Conservation (phyloP, 1,284 basidiomycete genomes). For the Athelia sp. region DNA sequence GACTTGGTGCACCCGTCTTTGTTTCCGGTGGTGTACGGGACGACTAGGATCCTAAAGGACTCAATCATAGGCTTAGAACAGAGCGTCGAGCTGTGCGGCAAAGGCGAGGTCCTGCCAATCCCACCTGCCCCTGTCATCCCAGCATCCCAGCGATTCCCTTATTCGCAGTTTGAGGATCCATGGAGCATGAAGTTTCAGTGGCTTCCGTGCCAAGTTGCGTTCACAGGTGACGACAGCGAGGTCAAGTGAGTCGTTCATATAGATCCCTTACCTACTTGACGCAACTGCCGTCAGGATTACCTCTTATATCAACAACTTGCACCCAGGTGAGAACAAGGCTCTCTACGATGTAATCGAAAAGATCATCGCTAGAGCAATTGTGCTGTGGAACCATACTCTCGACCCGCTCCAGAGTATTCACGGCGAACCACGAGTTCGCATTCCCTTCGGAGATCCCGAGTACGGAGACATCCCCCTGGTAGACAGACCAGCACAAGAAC, state of each 20-base stretch:
- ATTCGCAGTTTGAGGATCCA: no score
- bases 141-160: not conserved
- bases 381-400: conserved; percentile 13
- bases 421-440: no score
- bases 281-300: not conserved
- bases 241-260: conserved; percentile 6
- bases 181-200: no score
- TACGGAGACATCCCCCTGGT: no score
- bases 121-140: not conserved
- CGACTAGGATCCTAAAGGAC: conserved; percentile 2
- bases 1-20: conserved; percentile 40
- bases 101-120: not conserved
- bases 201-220: conserved; percentile 28
- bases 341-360: conserved; percentile 12
- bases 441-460: no score
- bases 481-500: no score
- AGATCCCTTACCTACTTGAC: not conserved
- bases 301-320: conserved; percentile 29
- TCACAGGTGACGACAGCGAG: conserved; percentile 16
- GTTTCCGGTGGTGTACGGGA: conserved; percentile 30
- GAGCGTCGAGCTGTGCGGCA: not conserved
- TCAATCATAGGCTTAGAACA: not conserved
- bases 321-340: conserved; percentile 4
- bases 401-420: conserved; percentile 6
- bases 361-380: conserved; percentile 9